phyloP scores from a whole-genome alignment of 202 grass and related monocot species.

The Hordeum pubiflorum region DNA sequence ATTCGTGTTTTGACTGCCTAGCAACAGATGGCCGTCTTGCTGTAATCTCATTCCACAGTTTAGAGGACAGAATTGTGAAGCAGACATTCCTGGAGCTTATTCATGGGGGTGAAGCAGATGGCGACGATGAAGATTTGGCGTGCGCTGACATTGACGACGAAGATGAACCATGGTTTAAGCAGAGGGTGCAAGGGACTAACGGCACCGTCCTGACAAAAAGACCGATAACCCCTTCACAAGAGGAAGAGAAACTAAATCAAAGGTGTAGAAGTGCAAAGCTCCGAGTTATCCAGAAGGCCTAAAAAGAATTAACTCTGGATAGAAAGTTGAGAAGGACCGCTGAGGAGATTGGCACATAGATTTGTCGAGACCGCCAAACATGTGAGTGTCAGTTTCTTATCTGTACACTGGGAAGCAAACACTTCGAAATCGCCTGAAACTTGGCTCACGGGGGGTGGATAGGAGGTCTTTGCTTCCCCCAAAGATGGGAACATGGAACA shows the following conservation, averaged over 20 bases:
- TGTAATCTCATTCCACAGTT: conserved; percentile 85
- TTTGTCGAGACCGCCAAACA: neutral
- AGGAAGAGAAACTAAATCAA: conserved; percentile 86
- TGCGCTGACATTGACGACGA: conserved; percentile 19
- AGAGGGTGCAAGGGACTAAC: conserved; percentile 53
- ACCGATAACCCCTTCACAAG: conserved; percentile 69
- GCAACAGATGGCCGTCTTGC: conserved; percentile 66
- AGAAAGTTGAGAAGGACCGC: neutral
- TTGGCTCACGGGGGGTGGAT: neutral
- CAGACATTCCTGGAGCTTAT: conserved; percentile 76
- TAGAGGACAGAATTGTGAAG: conserved; percentile 90
- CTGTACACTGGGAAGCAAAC: neutral
- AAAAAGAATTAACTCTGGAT: neutral
- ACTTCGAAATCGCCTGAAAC: neutral
- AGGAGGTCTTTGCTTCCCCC: neutral
- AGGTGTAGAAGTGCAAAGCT: conserved; percentile 98
- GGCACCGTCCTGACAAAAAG: conserved; percentile 77
- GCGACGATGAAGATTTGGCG: neutral
- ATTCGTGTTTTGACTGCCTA: conserved; percentile 79
- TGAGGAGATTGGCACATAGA: neutral
- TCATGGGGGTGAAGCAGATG: conserved; percentile 23
- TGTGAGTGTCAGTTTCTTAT: neutral
- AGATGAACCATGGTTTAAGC: conserved; percentile 55
- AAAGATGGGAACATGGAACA: neutral
- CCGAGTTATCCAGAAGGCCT: conserved; percentile 74